These are phyloP conservation scores for Guillardia theta DNA, from an alignment of 78 protist species.

Conservation along the genomic window DNA sequence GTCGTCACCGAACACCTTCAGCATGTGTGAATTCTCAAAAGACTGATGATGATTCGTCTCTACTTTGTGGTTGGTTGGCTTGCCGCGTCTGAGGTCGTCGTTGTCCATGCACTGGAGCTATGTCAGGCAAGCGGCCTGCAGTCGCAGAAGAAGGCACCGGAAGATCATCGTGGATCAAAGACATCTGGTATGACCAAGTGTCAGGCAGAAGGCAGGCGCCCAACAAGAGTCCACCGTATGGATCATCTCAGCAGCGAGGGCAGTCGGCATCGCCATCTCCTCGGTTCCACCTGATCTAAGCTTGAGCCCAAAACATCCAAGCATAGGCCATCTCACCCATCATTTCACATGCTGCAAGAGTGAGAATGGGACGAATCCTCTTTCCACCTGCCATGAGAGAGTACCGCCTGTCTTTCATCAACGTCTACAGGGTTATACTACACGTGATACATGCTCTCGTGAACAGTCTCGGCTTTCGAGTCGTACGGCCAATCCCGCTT, in stretches of 20 bases:
- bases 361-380: not conserved
- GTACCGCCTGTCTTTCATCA: not conserved
- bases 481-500: constrained; percentile 23
- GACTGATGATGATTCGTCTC: not conserved
- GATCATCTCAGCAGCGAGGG: not conserved
- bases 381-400: not conserved
- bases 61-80: not conserved
- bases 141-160: too few relatives aligned
- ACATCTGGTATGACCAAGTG: not conserved
- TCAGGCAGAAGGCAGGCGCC: not conserved
- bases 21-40: not conserved
- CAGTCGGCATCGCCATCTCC: not conserved
- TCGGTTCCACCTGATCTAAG: not conserved
- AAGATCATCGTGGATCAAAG: not conserved
- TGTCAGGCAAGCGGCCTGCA: too few relatives aligned
- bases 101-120: constrained; percentile 7
- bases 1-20: not conserved
- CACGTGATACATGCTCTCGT: not conserved
- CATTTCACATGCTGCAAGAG: not conserved
- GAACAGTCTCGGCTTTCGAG: not conserved
- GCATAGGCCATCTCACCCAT: not conserved
- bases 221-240: not conserved
- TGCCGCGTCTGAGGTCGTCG: constrained; percentile 20
- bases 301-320: not conserved
- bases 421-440: not conserved